phyloP scores from a whole-genome alignment of 345 rosid species.

The Hypericum androsaemum region DNA sequence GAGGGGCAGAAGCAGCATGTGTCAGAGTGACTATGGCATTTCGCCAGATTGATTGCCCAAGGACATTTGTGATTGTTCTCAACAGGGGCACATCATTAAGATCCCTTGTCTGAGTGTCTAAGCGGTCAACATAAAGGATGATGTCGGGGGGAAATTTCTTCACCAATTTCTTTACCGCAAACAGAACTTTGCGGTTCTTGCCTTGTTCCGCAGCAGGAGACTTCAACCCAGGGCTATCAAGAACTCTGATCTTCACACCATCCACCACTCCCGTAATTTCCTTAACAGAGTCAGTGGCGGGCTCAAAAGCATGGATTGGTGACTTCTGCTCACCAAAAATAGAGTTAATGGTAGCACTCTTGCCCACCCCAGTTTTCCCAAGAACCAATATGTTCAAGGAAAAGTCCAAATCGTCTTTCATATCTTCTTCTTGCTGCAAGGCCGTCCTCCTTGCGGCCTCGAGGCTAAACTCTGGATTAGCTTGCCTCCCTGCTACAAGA shows the following conservation, averaged over 20 bases:
- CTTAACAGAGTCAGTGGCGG: constrained; percentile 57
- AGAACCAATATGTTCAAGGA: constrained; percentile 74
- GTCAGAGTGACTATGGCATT: constrained; percentile 81
- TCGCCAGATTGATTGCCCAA: constrained; percentile 81
- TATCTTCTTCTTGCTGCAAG: constrained; percentile 57
- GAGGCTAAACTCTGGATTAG: constrained; percentile 56
- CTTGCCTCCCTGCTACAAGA: constrained; percentile 66
- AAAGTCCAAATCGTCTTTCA: constrained; percentile 50
- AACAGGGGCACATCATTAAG: constrained; percentile 75
- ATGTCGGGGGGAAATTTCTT: constrained; percentile 74
- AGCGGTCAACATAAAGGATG: constrained; percentile 79
- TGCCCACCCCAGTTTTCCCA: constrained; percentile 92
- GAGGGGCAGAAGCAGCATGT: constrained; percentile 94
- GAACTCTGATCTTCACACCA: constrained; percentile 57
- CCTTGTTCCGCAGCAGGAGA: constrained; percentile 76
- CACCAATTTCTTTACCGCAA: constrained; percentile 54
- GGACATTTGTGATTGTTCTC: constrained; percentile 50
- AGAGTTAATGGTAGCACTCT: constrained; percentile 88
- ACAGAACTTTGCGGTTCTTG: constrained; percentile 46
- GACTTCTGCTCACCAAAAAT: constrained; percentile 70
- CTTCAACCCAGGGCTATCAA: constrained; percentile 79
- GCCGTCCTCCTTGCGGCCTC: constrained; percentile 74
- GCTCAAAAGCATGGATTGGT: constrained; percentile 60
- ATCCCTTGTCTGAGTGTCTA: constrained; percentile 77
- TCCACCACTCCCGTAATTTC: constrained; percentile 57